Base-by-base conservation (phyloP, 2,329 filamentous ascomycete genomes). In the Cadophora gregata region DNA sequence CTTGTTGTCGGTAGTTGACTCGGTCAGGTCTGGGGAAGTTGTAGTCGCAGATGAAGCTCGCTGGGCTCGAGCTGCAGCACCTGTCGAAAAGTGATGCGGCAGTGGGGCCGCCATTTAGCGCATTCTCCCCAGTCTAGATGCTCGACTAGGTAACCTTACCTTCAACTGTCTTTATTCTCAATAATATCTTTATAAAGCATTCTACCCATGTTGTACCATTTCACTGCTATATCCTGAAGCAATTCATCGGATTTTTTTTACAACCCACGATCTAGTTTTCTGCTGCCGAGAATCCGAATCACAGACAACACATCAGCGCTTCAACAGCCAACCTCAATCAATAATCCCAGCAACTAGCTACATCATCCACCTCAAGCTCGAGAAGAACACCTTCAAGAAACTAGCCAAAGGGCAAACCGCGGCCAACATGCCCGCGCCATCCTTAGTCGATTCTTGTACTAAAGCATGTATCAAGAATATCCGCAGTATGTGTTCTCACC, bases 381-480 rank as follows among this genome's bases (percentile, higher is more conserved):
- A 59, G 9, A 53, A 31, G 10, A 31, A 16, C 24, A 3, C 24
- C 16, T 42, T 21, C 24, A 6, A 36, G 45, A 24, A 33, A 16
- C 14, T 19, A 50, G 10, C 21, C 29, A 33, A 4, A 38, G 21
- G 4, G 3, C 19, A 16, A 14, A 65, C 19, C 5, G 56, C 8
- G 47, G 24, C 60, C 62, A 69, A 70, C n/a, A 82, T 83, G 81
- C 76, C 80, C 59, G 78, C 80, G 70, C 83, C 84, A 68, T 83
- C 84, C 36, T 80, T 90, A 1, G 75, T 82, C 56, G 82, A 84
- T 8, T 78, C 86, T 67, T 83, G 84, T 72, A 82, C 82, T 4
- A 77, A 78, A 45, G 80, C 82, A 33, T 86, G 84, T 73, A 76
- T 87, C 58, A 84, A 83, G 69, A 84, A 88, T 72, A 79, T 87